A percentile compares a stretch with the other conserved stretches of the same genome.
These are phyloP conservation scores for Mimosa bimucronata DNA, from an alignment of 306 rosid genomes.

Conservation along the genomic window DNA sequence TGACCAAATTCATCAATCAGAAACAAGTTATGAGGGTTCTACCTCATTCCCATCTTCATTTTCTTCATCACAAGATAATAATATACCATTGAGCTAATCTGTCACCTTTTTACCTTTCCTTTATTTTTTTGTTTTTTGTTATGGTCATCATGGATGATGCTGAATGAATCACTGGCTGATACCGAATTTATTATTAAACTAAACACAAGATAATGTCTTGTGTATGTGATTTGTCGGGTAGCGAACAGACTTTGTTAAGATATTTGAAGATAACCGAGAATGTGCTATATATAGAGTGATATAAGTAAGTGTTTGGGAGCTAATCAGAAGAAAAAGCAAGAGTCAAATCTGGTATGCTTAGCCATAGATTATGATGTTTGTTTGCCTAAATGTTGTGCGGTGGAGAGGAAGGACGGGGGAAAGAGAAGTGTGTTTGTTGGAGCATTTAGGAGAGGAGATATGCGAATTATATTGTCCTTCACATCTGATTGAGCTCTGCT, in stretches of 20 bases:
- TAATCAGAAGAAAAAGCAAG: constrained; percentile 8
- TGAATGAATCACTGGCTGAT: not conserved
- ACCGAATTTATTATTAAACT: not conserved
- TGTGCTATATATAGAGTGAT: not conserved
- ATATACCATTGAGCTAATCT: not conserved
- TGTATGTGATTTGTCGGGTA: not conserved
- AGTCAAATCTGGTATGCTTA: constrained; percentile 42
- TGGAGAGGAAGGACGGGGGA: not conserved
- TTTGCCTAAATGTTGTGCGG: constrained; percentile 20
- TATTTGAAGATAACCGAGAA: not conserved
- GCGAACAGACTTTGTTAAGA: not conserved
- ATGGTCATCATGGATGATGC: not conserved
- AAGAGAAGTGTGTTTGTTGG: constrained; percentile 1
- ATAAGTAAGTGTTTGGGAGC: not conserved
- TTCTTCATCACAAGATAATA: not conserved
- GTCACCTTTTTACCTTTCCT: not conserved
- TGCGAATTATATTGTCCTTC: constrained; percentile 26
- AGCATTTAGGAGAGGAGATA: not conserved
- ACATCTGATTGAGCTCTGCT: constrained; percentile 45
- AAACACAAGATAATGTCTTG: constrained; percentile 2
- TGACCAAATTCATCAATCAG: constrained; percentile 33
- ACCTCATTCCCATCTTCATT: not conserved
- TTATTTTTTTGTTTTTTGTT: not conserved
- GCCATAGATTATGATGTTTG: constrained; percentile 1
- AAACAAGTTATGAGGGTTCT: constrained; percentile 7